Conservation (phyloP, 495 filamentous ascomycete species). For the Penicillium chermesinum region DNA sequence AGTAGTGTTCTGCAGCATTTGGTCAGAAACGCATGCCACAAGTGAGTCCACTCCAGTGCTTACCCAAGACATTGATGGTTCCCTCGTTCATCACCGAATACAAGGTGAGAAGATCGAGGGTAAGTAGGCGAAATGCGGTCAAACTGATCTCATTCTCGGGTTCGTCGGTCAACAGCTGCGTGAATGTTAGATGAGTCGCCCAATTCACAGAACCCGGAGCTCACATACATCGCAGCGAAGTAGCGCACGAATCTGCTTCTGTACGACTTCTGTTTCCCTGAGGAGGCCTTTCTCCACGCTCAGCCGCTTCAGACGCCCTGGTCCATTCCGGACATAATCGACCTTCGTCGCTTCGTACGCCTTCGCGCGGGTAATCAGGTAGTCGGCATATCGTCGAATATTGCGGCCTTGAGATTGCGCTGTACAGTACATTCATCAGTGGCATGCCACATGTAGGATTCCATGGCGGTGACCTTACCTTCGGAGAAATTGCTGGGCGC, state of each 20-base stretch:
- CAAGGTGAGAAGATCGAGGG: slow-evolving; percentile 81
- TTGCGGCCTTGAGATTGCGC: slow-evolving; percentile 96
- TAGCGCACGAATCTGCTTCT: slow-evolving; percentile 79
- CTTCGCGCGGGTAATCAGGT: slow-evolving; percentile 74
- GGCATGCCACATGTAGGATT: background rate
- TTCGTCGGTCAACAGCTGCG: slow-evolving; percentile 76
- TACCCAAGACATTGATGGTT: slow-evolving; percentile 95
- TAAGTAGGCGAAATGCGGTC: slow-evolving; percentile 89
- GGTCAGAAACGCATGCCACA: slow-evolving; percentile 9
- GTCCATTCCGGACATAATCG: slow-evolving; percentile 84
- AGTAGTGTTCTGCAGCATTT: slow-evolving; percentile 73
- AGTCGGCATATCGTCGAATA: slow-evolving; percentile 85
- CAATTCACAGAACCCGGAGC: background rate
- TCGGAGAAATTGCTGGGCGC: slow-evolving; percentile 89
- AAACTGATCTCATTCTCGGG: slow-evolving; percentile 96
- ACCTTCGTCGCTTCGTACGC: slow-evolving; percentile 78
- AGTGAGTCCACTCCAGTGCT: slow-evolving; percentile 10
- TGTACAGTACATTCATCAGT: slow-evolving; percentile 19
- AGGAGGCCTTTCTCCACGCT: slow-evolving; percentile 90
- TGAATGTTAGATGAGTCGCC: slow-evolving; percentile 19
- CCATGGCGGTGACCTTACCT: slow-evolving; percentile 57
- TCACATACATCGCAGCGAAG: slow-evolving; percentile 80
- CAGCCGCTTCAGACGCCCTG: slow-evolving; percentile 76
- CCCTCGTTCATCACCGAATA: slow-evolving; percentile 97
- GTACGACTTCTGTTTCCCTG: slow-evolving; percentile 87